Evolutionary conservation across 768 basidiomycete species (phyloP), one percentile per base, ranked within the genome.

Genomic region (Tubosaeta brunneosetosa): DNA sequence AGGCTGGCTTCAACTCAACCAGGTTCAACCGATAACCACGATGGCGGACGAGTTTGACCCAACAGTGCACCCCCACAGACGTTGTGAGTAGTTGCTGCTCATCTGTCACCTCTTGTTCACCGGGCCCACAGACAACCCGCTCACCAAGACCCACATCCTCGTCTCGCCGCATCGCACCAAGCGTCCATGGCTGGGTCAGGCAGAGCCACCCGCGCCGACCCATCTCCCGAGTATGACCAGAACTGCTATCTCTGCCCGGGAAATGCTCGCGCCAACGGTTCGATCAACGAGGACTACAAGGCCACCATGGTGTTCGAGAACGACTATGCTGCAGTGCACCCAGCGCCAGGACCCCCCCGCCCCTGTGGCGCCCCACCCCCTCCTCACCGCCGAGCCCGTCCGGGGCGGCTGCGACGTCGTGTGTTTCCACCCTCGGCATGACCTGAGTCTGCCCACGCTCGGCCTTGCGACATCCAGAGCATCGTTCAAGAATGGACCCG

Each of bases 161-260:
- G 87, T 93, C 33, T 93, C 91, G 37, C 91, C 93, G 0, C 93
- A 95, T 68, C 86, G 94, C 47, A 91, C 78, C 7, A 91, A 89
- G 62, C 83, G 94, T 17, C 94, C 94, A 13, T 97, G 94, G 94
- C 77, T 85, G 37, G 93, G 93, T 29, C 91, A 94, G 65, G 81
- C 83, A 1, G 93, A 95, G 56, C 67, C 82, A 1, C 77, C 85
- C 0, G 77, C 83, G 52, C 44, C 74, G 1, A 62, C 71, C 9
- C 64, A 72, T 33, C 74, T 88, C 5, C 86, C 85, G 0, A 75
- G 41, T 80, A 91, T 59, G 91, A 93, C 61, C 78, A 79, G 4
- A 68, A 72, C 36, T 94, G 93, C 63, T 94, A 91, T 67, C 82
- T 97, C 43, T 97, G 94, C 61, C 92, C 94, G 0, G 85, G 92